A percentile compares a stretch with the other conserved stretches of the same genome.
phyloP scores from a whole-genome alignment of 306 rosid genomes.

The Quillaja saponaria region DNA sequence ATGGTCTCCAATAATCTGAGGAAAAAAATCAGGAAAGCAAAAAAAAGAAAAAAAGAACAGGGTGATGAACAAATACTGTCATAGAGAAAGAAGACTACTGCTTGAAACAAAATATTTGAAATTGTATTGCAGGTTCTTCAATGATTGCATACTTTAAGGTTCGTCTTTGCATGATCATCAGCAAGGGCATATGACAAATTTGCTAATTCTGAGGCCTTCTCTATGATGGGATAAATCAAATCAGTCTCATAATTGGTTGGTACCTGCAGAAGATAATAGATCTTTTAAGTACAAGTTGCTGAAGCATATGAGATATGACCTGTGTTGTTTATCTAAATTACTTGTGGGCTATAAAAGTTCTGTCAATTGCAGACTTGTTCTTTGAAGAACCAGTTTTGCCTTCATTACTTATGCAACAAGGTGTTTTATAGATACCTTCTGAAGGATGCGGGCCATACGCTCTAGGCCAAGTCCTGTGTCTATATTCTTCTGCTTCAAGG shows the following conservation, averaged over 20 bases:
- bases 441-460: slow-evolving; percentile 93
- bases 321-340: too few species aligned
- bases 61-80: slow-evolving; percentile 8
- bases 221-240: slow-evolving; percentile 89
- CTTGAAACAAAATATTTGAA: slow-evolving; percentile 28
- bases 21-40: too few species aligned
- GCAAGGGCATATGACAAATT: slow-evolving; percentile 62
- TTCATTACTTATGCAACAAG: slow-evolving; percentile 15
- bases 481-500: slow-evolving; percentile 87
- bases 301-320: slow-evolving; percentile 26
- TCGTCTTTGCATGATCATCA: slow-evolving; percentile 65
- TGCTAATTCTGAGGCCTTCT: slow-evolving; percentile 72
- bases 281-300: slow-evolving; percentile 30
- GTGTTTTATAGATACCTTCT: slow-evolving; percentile 57
- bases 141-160: slow-evolving; percentile 62
- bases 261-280: slow-evolving; percentile 61
- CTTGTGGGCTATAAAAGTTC: slow-evolving; percentile 12
- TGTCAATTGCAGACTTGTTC: too few species aligned
- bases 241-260: slow-evolving; percentile 94
- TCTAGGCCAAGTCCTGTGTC: slow-evolving; percentile 97
- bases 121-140: slow-evolving; percentile 16
- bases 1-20: slow-evolving; percentile 91
- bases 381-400: too few species aligned
- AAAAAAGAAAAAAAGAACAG: slow-evolving; percentile 23
- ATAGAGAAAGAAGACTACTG: slow-evolving; percentile 7